Evolutionary conservation across 1,284 basidiomycete species (phyloP).

Genomic region (Schizopora paradoxa): DNA sequence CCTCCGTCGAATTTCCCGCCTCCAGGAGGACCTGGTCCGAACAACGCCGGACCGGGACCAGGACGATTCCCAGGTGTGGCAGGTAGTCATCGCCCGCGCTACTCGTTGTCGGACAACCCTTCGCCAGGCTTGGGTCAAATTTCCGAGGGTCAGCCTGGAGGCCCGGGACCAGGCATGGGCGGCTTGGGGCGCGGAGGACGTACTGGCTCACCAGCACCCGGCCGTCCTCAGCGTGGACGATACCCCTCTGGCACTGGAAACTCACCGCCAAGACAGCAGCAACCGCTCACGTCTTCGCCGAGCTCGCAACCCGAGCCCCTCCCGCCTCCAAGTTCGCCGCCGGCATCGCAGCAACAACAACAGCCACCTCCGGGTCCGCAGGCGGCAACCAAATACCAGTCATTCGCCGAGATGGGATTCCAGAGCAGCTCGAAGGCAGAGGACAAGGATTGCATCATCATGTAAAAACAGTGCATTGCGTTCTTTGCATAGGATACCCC

Average conservation of each 20-base stretch:
- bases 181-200: constrained; percentile 16
- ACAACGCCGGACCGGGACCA: not conserved
- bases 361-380: constrained; percentile 4
- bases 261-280: no score
- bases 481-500: no score
- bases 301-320: not conserved
- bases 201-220: constrained; percentile 15
- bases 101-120: constrained; percentile 33
- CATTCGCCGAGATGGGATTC: constrained; percentile 93
- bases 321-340: not conserved
- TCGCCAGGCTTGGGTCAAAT: no score
- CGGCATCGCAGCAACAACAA: not conserved
- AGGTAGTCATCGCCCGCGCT: constrained; percentile 30
- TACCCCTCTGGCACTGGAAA: not conserved
- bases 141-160: constrained; percentile 27
- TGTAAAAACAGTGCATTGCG: constrained; percentile 53
- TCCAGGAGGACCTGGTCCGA: not conserved
- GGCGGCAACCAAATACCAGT: constrained; percentile 48
- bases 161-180: constrained; percentile 16
- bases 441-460: constrained; percentile 77
- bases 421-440: constrained; percentile 66
- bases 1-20: not conserved
- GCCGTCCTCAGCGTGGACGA: not conserved
- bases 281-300: not conserved
- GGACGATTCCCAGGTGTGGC: not conserved